Percentiles rank a stretch among this genome's conserved stretches.
phyloP scores from a whole-genome alignment of 768 basidiomycete species.

The Hysterangium stoloniferum region DNA sequence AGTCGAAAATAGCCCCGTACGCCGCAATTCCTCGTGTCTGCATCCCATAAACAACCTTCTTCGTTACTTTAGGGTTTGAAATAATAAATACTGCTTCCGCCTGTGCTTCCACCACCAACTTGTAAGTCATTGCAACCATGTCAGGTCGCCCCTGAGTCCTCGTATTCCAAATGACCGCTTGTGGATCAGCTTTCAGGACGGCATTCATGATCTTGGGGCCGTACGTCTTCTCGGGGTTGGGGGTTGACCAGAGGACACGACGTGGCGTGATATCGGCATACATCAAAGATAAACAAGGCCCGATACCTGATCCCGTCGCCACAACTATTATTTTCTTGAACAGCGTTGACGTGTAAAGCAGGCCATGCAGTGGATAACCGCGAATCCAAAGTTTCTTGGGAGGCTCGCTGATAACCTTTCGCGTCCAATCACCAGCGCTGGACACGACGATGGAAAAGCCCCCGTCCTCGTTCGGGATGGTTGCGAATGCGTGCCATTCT shows the following conservation, averaged over 20 bases:
- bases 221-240: constrained; percentile 52
- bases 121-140: constrained; percentile 34
- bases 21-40: too few species aligned
- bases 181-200: constrained; percentile 43
- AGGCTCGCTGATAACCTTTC: constrained; percentile 42
- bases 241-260: constrained; percentile 55
- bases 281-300: constrained; percentile 51
- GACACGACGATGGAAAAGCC: constrained; percentile 53
- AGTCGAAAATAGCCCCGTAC: too few species aligned
- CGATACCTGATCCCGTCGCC: constrained; percentile 42
- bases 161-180: constrained; percentile 48
- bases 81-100: constrained; percentile 51
- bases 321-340: constrained; percentile 50
- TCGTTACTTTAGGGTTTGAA: constrained; percentile 49
- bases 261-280: constrained; percentile 43
- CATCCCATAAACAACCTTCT: constrained; percentile 53
- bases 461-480: constrained; percentile 37
- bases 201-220: constrained; percentile 52
- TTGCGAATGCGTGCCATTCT: constrained; percentile 58
- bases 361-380: constrained; percentile 48
- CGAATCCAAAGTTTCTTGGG: constrained; percentile 51
- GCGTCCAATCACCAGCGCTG: constrained; percentile 55
- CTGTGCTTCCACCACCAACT: constrained; percentile 30
- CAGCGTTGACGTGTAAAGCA: constrained; percentile 44
- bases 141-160: constrained; percentile 37